Evolutionary conservation across 495 filamentous ascomycete genomes (phyloP), one percentile per base, ranked within the genome.

Genomic region (Penicillium simplicissimum): DNA sequence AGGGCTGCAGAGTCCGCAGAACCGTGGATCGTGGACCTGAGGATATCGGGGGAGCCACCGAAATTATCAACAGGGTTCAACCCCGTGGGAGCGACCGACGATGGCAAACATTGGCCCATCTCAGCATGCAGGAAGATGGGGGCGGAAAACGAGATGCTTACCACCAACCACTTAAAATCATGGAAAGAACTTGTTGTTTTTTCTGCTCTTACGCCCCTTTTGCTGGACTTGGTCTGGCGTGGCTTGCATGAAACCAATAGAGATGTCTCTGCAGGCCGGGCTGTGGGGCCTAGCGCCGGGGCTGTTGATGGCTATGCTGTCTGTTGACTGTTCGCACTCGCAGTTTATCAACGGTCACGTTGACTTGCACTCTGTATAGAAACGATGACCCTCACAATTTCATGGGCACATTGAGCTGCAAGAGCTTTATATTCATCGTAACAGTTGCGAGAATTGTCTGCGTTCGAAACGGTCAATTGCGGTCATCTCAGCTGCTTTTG

Each of bases 31-130:
- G 25, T 42, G 53, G 37, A 33, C 19, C 28, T 4, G 38, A 34
- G 21, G 8, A 40, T 9, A 25, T 57, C 38, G 40, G 36, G 36
- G 33, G 42, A 21, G 23, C 38, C 38, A 5, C n/a, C 25, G 34
- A 57, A 43, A 42, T 53, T 53, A 25, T 19, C 28, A 52, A 14
- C 49, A 52, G 28, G 49, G 51, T 36, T 53, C 51, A 53, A 53
- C 51, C 33, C 51, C 51, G 14, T 49, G 45, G 23, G 25, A 3
- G 45, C 51, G 33, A 53, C 51, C 33, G 51, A 19, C 28, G 38
- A 42, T 23, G 33, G 51, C 33, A 35, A 53, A 10, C 33, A 53
- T 15, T 33, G n/a, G 23, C 51, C 31, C 49, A 17, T n/a, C 14
- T 10, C 15, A 53, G 9, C 33, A 53, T 34, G 51, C 49, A 52